Evolutionary conservation across 331 rosid species (phyloP), one percentile per base, ranked within the genome.

Genomic region (Cydonia oblonga): DNA sequence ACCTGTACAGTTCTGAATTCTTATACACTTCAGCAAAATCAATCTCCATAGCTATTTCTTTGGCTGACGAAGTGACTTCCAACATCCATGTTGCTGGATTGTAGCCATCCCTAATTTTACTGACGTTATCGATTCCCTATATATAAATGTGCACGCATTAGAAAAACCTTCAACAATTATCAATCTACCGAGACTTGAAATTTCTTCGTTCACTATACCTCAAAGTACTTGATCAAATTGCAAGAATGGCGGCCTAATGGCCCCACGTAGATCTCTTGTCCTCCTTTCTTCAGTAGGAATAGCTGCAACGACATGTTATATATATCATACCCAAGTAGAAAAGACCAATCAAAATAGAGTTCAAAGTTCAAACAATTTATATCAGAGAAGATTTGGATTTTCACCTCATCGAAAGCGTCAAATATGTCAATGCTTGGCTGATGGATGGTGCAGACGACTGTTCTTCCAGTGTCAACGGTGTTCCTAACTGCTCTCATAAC

Each of bases 21-120:
- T 78, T 85, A 74, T 89, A 89, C 32, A 78, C 38, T 19, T 81
- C 86, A 22, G 88, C 74, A 78, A 85, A 89, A 76, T 89, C 88
- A 42, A 89, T 60, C 32, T 75, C 88, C 57, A 76, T 51, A 71
- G 79, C 84, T 11, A 26, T 64, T 76, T 89, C 92, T 83, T 76
- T 86, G 24, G 88, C 91, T 15, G 81, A 51, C 51, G 78, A 64
- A 2, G 87, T 78, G 30, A 87, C 81, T 80, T 89, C 96, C 71
- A 89, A 63, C 96, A 89, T 87, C 96, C 96, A 89, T 42, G 96
- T 86, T 46, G 90, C 92, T 13, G 92, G 90, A 68, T 88, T 88
- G 67, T 82, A 82, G 24, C 90, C 84, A 11, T 80, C 86, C 76
- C 72, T 80, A 9, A 88, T 82, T 74, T 84, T 88, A 13, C 77